Conservation (phyloP, 306 rosid genomes). For the Vigna angularis region DNA sequence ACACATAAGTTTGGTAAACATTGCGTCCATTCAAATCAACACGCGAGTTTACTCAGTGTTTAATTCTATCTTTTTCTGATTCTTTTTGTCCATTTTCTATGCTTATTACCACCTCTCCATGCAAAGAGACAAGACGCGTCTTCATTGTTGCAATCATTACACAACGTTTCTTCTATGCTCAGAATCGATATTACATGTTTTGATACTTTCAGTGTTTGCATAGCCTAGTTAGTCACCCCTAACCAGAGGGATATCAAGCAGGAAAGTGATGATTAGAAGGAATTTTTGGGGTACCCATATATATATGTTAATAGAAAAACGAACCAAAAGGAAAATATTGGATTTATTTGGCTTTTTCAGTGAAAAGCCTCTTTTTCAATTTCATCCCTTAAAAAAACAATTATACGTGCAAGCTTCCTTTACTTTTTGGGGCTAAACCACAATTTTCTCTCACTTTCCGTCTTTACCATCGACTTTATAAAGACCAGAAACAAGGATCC, state of each 20-base stretch:
- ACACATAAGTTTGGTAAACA: constrained; percentile 41
- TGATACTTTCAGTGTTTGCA: constrained; percentile 37
- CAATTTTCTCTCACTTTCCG: constrained; percentile 43
- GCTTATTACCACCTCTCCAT: not conserved
- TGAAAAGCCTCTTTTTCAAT: constrained; percentile 51
- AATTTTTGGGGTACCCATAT: constrained; percentile 54
- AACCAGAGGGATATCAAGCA: constrained; percentile 48
- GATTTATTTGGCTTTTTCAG: constrained; percentile 54
- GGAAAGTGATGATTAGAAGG: constrained; percentile 59
- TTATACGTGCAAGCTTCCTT: constrained; percentile 41
- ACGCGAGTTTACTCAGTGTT: constrained; percentile 7
- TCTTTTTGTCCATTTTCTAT: constrained; percentile 21
- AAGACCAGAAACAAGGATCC: constrained; percentile 60
- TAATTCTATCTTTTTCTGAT: not conserved
- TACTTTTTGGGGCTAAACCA: constrained; percentile 46
- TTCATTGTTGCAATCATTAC: constrained; percentile 25
- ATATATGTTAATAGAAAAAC: constrained; percentile 43
- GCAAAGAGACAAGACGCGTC: constrained; percentile 31
- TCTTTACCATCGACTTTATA: constrained; percentile 53
- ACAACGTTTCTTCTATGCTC: constrained; percentile 38
- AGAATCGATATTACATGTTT: constrained; percentile 44
- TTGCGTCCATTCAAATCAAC: constrained; percentile 44
- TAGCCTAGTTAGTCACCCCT: constrained; percentile 44
- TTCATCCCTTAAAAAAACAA: constrained; percentile 39
- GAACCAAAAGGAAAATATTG: constrained; percentile 58